phyloP scores from a whole-genome alignment of 495 filamentous ascomycete genomes.

The Xylaria scruposa region DNA sequence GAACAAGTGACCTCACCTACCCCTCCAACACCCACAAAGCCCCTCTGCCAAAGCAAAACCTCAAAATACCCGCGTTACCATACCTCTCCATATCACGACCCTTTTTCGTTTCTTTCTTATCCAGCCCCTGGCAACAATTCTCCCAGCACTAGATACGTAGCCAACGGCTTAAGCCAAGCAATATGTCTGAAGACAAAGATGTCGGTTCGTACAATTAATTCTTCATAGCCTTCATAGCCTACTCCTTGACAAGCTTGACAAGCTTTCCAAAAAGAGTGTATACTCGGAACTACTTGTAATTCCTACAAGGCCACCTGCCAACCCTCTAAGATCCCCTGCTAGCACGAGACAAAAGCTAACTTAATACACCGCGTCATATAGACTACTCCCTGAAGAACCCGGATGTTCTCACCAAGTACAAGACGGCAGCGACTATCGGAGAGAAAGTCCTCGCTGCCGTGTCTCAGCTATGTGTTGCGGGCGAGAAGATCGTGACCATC shows the following conservation, averaged over 20 bases:
- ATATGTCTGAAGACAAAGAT: constrained; percentile 43
- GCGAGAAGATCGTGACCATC: constrained; percentile 87
- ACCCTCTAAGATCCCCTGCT: constrained; percentile 29
- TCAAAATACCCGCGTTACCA: constrained; percentile 27
- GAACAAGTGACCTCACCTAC: constrained; percentile 29
- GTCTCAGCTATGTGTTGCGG: constrained; percentile 78
- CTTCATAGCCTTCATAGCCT: neutral
- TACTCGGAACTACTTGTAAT: constrained; percentile 6
- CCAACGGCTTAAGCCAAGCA: constrained; percentile 20
- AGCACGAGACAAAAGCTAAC: constrained; percentile 28
- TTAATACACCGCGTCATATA: constrained; percentile 40
- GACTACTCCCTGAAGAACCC: constrained; percentile 97
- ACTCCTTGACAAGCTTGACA: neutral
- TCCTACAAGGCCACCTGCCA: constrained; percentile 8
- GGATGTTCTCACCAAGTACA: constrained; percentile 98
- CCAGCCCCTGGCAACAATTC: neutral
- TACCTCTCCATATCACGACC: constrained; percentile 15
- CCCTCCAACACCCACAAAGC: constrained; percentile 33
- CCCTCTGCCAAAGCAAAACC: constrained; percentile 29
- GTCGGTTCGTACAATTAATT: constrained; percentile 28
- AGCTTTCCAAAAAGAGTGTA: neutral
- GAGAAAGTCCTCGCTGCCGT: constrained; percentile 93
- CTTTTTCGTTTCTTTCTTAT: constrained; percentile 18
- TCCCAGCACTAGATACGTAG: neutral
- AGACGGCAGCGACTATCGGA: constrained; percentile 91